A percentile compares a stretch with the other conserved stretches of the same genome.
Evolutionary conservation across 768 basidiomycete genomes (phyloP).

Genomic region (Fibroporia radiculosa): DNA sequence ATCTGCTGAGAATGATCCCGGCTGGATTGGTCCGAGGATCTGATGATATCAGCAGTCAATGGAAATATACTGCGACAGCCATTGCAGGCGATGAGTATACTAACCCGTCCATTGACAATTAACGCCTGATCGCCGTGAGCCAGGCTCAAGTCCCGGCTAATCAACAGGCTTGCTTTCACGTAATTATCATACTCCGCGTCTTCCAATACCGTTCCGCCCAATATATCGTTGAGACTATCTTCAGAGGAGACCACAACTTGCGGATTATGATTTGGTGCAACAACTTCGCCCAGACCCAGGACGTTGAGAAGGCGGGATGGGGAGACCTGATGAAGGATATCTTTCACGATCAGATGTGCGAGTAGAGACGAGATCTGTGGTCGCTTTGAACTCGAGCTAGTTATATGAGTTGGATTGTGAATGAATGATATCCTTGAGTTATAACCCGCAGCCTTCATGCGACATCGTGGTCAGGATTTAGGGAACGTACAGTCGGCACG

Average conservation of each 20-base stretch:
- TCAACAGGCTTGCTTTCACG: conserved; percentile 34
- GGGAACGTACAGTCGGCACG: not conserved
- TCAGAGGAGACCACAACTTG: conserved; percentile 35
- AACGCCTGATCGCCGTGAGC: conserved; percentile 54
- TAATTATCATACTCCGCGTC: conserved; percentile 35
- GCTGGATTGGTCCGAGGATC: conserved; percentile 70
- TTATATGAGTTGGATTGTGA: conserved; percentile 48
- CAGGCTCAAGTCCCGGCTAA: conserved; percentile 52
- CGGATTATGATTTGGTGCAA: conserved; percentile 11
- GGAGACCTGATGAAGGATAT: conserved; percentile 31
- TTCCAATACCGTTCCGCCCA: conserved; percentile 25
- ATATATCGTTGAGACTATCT: conserved; percentile 25
- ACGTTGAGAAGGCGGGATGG: conserved; percentile 33
- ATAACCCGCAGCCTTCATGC: conserved; percentile 21
- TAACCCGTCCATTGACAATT: conserved; percentile 78
- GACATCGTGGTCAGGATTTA: conserved; percentile 3
- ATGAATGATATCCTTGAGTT: conserved; percentile 65
- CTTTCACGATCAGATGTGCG: conserved; percentile 39
- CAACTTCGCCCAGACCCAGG: conserved; percentile 23
- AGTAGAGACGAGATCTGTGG: conserved; percentile 37
- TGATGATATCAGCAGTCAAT: conserved; percentile 21
- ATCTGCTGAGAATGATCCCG: conserved; percentile 50
- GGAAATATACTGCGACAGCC: not conserved
- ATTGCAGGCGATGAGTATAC: conserved; percentile 18
- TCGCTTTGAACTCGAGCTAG: conserved; percentile 12